Conservation (phyloP, 345 rosid species). For the Syzygium jambos region DNA sequence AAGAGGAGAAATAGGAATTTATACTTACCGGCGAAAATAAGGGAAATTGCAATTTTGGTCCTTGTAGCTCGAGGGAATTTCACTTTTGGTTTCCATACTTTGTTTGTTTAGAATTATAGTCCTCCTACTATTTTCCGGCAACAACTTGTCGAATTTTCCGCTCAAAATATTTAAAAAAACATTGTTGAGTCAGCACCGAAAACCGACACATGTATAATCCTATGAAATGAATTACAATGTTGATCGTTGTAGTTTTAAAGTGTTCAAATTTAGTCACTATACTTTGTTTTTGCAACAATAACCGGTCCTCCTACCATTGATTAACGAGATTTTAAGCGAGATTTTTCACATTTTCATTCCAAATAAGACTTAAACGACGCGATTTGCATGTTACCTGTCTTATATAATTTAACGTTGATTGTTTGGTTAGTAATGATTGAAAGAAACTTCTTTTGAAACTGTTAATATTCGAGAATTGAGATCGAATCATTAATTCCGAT, state of each 20-base stretch:
- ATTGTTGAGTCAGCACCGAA: accelerated
- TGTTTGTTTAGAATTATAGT: not conserved
- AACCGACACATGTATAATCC: not conserved
- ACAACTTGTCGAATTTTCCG: not conserved
- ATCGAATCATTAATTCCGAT: not conserved
- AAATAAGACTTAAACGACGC: too few relatives aligned
- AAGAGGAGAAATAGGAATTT: not conserved
- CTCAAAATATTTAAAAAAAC: not conserved
- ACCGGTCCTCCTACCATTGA: not conserved
- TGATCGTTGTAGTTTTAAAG: not conserved
- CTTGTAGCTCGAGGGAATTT: not conserved
- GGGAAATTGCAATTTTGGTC: not conserved
- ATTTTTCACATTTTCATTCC: not conserved
- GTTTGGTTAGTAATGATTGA: not conserved
- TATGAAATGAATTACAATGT: not conserved
- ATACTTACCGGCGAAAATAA: not conserved
- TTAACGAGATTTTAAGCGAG: not conserved
- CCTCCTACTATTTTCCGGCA: not conserved
- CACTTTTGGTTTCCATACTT: not conserved
- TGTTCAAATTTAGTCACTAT: not conserved
- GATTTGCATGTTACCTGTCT: too few relatives aligned
- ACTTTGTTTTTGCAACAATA: not conserved
- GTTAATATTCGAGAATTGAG: not conserved
- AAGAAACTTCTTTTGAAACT: not conserved
- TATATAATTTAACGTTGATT: not conserved